Evolutionary conservation across 169 alveolate species (phyloP).

Genomic region (Besnoitia besnoiti): DNA sequence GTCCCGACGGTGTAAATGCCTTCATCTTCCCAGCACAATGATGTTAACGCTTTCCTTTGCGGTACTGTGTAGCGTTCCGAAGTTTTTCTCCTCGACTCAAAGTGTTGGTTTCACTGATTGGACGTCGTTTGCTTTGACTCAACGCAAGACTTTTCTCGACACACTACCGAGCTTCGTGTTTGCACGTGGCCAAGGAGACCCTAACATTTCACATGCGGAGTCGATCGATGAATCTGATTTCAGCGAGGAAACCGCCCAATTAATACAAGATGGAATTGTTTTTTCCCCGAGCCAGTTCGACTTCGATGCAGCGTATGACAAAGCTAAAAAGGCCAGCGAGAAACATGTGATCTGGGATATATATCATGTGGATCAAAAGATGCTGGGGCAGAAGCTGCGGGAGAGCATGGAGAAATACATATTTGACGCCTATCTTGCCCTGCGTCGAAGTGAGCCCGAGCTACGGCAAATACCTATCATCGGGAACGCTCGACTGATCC

Average conservation of each 20-base stretch:
- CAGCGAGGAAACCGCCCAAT: not conserved
- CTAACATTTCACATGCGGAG: too few species aligned
- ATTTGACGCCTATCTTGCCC: not conserved
- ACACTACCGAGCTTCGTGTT: too few species aligned
- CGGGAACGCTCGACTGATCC: slow-evolving; percentile 1
- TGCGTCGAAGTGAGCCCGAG: not conserved
- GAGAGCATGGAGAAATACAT: slow-evolving; percentile 10
- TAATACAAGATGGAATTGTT: not conserved
- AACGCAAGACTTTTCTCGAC: too few species aligned
- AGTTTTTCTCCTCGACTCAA: too few species aligned
- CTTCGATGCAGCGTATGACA: slow-evolving; percentile 13
- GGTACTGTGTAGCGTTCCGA: too few species aligned
- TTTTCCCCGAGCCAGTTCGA: slow-evolving; percentile 7
- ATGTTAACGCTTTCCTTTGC: too few species aligned
- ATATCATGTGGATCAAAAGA: not conserved
- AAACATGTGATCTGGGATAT: not conserved
- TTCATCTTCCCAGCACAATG: not conserved
- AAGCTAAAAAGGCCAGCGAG: not conserved
- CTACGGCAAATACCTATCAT: not conserved
- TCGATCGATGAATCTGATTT: too few species aligned
- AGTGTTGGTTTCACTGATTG: too few species aligned
- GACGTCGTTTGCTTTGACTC: too few species aligned
- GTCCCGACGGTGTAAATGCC: not conserved
- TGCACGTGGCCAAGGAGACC: too few species aligned
- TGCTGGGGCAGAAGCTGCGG: not conserved